Percentiles rank a stretch among this genome's conserved stretches.
Conservation (phyloP, 2,329 filamentous ascomycete species). For the Hypoxylon sp. region DNA sequence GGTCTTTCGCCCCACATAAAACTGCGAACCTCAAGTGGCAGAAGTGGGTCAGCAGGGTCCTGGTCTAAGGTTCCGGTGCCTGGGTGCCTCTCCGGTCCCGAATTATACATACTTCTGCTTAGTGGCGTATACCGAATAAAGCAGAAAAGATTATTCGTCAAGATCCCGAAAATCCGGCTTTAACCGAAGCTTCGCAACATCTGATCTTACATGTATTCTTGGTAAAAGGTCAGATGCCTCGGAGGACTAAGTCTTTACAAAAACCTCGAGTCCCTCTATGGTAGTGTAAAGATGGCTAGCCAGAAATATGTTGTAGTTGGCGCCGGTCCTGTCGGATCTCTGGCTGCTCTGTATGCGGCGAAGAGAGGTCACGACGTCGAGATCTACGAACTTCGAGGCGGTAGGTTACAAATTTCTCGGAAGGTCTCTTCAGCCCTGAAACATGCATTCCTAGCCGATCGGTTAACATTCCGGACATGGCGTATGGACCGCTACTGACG, state of each 20-base stretch:
- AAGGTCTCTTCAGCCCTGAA: slow-evolving; percentile 6
- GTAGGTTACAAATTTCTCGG: slow-evolving; percentile 64
- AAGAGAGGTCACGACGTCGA: slow-evolving; percentile 89
- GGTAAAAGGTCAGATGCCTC: not conserved
- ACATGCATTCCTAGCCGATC: not conserved
- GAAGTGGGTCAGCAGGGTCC: no score
- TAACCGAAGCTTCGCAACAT: not conserved
- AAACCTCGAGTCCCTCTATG: not conserved
- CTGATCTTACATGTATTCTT: not conserved
- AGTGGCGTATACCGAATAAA: not conserved
- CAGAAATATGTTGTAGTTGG: slow-evolving; percentile 88
- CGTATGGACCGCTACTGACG: slow-evolving; percentile 24
- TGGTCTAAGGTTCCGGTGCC: no score
- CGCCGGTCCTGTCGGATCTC: slow-evolving; percentile 90
- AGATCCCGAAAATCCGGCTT: not conserved
- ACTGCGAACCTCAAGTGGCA: slow-evolving; percentile 1
- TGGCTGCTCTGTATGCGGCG: slow-evolving; percentile 93
- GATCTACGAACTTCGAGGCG: slow-evolving; percentile 91
- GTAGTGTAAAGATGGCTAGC: slow-evolving; percentile 49
- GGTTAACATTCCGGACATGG: not conserved
- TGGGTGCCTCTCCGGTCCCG: not conserved
- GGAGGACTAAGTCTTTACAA: not conserved
- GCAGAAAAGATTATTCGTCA: not conserved
- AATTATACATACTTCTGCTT: not conserved
- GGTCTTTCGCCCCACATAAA: slow-evolving; percentile 12